A percentile compares a stretch with the other conserved stretches of the same genome.
Conservation (phyloP, 169 alveolate species). For the Plasmodium berghei region DNA sequence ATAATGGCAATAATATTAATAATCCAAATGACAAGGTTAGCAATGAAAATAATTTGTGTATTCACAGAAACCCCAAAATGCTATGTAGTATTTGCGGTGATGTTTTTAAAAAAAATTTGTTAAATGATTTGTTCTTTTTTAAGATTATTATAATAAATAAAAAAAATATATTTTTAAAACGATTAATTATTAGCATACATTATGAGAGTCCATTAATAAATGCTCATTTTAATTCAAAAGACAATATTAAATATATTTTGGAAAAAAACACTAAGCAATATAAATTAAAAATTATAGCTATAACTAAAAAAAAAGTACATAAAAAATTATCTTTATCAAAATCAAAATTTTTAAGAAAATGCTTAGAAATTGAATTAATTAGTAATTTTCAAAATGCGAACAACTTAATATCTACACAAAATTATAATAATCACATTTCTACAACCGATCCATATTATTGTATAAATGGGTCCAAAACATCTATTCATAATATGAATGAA, state of each 20-base stretch:
- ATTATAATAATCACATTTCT: neutral
- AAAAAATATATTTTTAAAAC: slow-evolving; percentile 32
- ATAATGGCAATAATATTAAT: neutral
- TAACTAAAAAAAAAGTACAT: slow-evolving; percentile 61
- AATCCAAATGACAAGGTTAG: neutral
- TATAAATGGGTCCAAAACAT: neutral
- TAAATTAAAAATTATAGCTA: slow-evolving; percentile 68
- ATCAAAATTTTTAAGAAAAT: slow-evolving; percentile 67
- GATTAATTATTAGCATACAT: slow-evolving; percentile 31
- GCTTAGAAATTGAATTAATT: slow-evolving; percentile 65
- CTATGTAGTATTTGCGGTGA: slow-evolving; percentile 43
- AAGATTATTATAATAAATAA: slow-evolving; percentile 48
- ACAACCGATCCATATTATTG: neutral
- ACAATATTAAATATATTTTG: slow-evolving; percentile 52
- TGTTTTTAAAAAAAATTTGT: slow-evolving; percentile 36
- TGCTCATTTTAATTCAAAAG: slow-evolving; percentile 48
- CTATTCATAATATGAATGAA: neutral
- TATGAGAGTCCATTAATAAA: slow-evolving; percentile 70
- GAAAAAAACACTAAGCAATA: slow-evolving; percentile 57
- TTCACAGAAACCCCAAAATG: slow-evolving; percentile 28
- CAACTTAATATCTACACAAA: neutral
- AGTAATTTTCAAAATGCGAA: slow-evolving; percentile 15
- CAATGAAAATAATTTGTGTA: slow-evolving; percentile 13
- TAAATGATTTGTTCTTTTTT: slow-evolving; percentile 44
- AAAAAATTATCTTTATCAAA: slow-evolving; percentile 67